These are phyloP conservation scores for Ophiostoma piceae DNA, from an alignment of 2,329 filamentous ascomycete genomes.

Conservation along the genomic window DNA sequence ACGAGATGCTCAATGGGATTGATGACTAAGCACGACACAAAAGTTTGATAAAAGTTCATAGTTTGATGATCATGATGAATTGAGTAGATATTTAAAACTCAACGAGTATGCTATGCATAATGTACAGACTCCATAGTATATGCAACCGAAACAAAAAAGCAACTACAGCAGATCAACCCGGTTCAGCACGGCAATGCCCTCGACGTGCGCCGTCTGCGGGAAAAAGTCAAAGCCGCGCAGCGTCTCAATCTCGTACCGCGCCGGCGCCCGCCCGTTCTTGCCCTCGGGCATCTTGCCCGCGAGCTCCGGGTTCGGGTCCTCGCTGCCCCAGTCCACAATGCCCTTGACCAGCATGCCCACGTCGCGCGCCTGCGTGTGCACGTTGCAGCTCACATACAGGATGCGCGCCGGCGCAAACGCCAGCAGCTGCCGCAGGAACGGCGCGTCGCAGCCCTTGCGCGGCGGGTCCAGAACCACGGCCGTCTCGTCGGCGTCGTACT, in stretches of 20 bases:
- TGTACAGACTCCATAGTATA: not conserved
- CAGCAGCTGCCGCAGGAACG: slow-evolving; percentile 77
- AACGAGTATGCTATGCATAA: not conserved
- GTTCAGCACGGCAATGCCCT: slow-evolving; percentile 61
- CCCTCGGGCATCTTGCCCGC: slow-evolving; percentile 33
- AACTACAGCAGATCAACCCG: slow-evolving; percentile 41
- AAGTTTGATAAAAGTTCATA: not conserved
- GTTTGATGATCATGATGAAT: not conserved
- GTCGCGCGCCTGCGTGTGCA: slow-evolving; percentile 93
- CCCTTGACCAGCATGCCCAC: slow-evolving; percentile 82
- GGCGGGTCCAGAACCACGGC: slow-evolving; percentile 96
- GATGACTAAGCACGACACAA: not conserved
- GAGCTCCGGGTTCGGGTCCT: slow-evolving; percentile 29
- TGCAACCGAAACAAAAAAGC: not conserved
- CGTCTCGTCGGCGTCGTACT: slow-evolving; percentile 71
- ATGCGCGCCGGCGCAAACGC: slow-evolving; percentile 71
- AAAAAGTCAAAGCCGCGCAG: slow-evolving; percentile 95
- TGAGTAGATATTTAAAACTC: not conserved
- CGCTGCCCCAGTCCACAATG: slow-evolving; percentile 36
- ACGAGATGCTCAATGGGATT: not conserved
- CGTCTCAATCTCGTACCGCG: slow-evolving; percentile 79
- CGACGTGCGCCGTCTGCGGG: slow-evolving; percentile 72
- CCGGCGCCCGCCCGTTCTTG: slow-evolving; percentile 34
- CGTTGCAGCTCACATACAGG: slow-evolving; percentile 95
- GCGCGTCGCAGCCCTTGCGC: slow-evolving; percentile 84